A percentile compares a stretch with the other conserved stretches of the same genome.
These are phyloP conservation scores for Neopestalotiopsis rosae DNA, from an alignment of 2,329 filamentous ascomycete species.

Conservation along the genomic window DNA sequence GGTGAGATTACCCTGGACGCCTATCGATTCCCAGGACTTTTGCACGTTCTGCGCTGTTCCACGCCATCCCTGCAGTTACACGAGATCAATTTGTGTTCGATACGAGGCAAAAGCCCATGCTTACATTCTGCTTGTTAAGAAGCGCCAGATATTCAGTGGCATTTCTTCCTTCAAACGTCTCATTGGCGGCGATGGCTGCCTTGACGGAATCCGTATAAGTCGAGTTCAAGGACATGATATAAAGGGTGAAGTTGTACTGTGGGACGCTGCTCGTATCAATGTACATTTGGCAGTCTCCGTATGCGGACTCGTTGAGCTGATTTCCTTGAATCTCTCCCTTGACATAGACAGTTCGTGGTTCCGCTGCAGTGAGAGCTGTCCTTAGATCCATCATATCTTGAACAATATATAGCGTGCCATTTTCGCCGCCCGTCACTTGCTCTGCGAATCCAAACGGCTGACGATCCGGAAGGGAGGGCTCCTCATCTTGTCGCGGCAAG, in stretches of 20 bases:
- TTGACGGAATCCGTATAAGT: slow-evolving; percentile 27
- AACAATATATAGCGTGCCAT: slow-evolving; percentile 24
- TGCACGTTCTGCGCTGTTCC: slow-evolving; percentile 26
- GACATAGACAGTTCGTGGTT: slow-evolving; percentile 26
- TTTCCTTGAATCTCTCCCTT: slow-evolving; percentile 24
- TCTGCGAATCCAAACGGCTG: slow-evolving; percentile 27
- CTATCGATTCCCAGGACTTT: slow-evolving; percentile 27
- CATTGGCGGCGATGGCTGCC: slow-evolving; percentile 18
- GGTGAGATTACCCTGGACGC: slow-evolving; percentile 25
- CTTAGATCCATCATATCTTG: slow-evolving; percentile 28
- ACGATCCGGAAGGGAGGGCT: slow-evolving; percentile 22
- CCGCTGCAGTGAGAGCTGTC: slow-evolving; percentile 19
- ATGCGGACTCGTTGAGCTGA: slow-evolving; percentile 25
- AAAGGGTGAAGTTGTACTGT: slow-evolving; percentile 26
- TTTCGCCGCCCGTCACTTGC: slow-evolving; percentile 24
- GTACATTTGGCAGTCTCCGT: slow-evolving; percentile 25
- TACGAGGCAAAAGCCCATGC: not conserved
- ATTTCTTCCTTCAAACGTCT: slow-evolving; percentile 26
- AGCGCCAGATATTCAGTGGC: slow-evolving; percentile 27
- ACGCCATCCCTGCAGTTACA: slow-evolving; percentile 24
- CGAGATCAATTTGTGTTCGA: too few species aligned
- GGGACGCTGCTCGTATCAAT: slow-evolving; percentile 24
- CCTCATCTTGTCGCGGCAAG: not conserved
- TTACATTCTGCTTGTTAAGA: slow-evolving; percentile 26
- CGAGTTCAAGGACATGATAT: slow-evolving; percentile 25